These are phyloP conservation scores for Cylindrotheca fusiformis DNA, from an alignment of 108 stramenopile species.

Conservation along the genomic window DNA sequence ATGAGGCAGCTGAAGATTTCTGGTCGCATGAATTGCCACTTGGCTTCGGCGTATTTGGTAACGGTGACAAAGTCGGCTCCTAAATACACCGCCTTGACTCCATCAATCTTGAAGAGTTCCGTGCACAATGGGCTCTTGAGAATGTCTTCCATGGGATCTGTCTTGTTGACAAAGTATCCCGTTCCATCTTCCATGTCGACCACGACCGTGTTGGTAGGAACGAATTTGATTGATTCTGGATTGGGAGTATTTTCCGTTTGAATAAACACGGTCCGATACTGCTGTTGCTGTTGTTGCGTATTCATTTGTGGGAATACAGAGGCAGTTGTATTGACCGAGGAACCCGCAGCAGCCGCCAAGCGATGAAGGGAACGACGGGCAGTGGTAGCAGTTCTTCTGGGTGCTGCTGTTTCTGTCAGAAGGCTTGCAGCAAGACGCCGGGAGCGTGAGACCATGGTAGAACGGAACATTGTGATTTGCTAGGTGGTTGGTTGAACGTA, in stretches of 20 bases:
- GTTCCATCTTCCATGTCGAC: slow-evolving; percentile 33
- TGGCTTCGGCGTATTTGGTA: slow-evolving; percentile 84
- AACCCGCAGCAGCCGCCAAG: background rate
- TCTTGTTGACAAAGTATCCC: slow-evolving; percentile 48
- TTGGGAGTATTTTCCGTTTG: slow-evolving; percentile 97
- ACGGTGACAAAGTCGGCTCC: slow-evolving; percentile 95
- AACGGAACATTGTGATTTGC: too few species aligned
- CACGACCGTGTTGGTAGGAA: slow-evolving; percentile 66
- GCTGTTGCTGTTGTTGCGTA: background rate
- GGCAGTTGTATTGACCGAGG: background rate
- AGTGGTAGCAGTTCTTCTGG: background rate
- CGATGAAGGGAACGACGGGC: background rate
- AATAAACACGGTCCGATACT: slow-evolving; percentile 84
- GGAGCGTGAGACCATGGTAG: too few species aligned
- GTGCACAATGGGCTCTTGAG: slow-evolving; percentile 86
- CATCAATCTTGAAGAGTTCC: slow-evolving; percentile 80
- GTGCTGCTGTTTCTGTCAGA: background rate
- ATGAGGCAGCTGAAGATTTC: slow-evolving; percentile 88
- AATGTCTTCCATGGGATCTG: slow-evolving; percentile 65
- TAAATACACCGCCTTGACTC: slow-evolving; percentile 90
- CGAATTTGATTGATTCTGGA: slow-evolving; percentile 95
- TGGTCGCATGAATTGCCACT: slow-evolving; percentile 87
- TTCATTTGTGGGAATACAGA: background rate
- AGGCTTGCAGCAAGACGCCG: too few species aligned
- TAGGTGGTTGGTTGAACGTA: too few species aligned